Conservation (phyloP, 2,329 filamentous ascomycete species). For the Coniochaeta sp. region DNA sequence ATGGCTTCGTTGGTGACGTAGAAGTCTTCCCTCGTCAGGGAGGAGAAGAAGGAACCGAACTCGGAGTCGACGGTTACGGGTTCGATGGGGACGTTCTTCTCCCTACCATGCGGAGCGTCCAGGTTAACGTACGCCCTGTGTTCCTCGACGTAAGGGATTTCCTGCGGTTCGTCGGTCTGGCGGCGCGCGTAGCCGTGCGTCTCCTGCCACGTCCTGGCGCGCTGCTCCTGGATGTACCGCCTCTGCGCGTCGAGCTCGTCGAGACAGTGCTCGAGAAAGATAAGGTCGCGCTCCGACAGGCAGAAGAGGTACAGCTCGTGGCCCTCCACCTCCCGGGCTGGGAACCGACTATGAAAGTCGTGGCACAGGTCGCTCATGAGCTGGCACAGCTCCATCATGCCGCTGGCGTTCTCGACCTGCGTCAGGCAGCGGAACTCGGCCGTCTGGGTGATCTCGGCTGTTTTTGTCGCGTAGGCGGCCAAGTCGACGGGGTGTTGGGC, state of each 20-base stretch:
- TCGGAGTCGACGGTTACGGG: background rate
- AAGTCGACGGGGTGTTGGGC: background rate
- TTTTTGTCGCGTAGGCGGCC: background rate
- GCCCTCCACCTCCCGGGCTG: background rate
- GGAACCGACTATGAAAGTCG: background rate
- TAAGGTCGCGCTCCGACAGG: background rate
- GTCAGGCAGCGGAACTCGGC: conserved; percentile 2
- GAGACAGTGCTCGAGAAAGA: background rate
- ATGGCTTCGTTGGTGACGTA: background rate
- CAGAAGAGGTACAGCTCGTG: background rate
- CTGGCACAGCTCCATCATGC: background rate
- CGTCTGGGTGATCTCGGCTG: background rate
- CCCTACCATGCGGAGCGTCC: no score
- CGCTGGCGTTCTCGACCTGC: background rate
- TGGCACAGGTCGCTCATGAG: background rate
- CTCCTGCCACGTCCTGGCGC: background rate
- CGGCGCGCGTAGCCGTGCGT: background rate
- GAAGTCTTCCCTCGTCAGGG: background rate
- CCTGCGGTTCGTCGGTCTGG: background rate
- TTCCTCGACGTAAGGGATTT: background rate
- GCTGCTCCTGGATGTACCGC: background rate
- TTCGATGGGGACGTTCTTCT: background rate
- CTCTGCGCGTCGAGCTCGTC: background rate
- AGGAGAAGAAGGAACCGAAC: background rate
- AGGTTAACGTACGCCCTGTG: background rate